phyloP scores from a whole-genome alignment of 2,329 filamentous ascomycete species.

The Colletotrichum cordylinicola region DNA sequence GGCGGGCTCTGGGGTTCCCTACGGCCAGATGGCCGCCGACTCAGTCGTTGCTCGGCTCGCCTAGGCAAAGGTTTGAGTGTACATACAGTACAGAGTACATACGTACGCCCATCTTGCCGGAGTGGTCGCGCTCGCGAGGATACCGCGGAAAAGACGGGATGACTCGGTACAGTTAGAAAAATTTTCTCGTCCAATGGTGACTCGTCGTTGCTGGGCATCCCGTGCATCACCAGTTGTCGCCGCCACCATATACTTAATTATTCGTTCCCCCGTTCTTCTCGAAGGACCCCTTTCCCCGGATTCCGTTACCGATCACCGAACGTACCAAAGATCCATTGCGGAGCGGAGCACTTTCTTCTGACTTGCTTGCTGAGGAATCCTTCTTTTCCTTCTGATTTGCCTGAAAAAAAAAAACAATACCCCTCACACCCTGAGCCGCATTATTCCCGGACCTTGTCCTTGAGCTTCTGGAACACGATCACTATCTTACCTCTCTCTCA shows the following conservation, averaged over 20 bases:
- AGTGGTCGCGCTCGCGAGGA: neutral
- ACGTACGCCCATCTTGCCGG: neutral
- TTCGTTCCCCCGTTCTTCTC: neutral
- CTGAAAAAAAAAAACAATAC: neutral
- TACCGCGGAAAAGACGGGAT: constrained; percentile 11
- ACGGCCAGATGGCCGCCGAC: neutral
- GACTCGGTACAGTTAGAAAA: constrained; percentile 17
- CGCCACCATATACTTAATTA: constrained; percentile 3
- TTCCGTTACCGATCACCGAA: neutral
- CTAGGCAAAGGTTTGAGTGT: neutral
- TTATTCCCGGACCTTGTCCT: constrained; percentile 9
- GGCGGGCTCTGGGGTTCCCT: neutral
- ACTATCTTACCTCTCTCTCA: neutral
- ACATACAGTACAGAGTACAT: neutral
- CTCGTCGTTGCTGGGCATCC: neutral
- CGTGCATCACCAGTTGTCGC: neutral
- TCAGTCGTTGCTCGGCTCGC: neutral
- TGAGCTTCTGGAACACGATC: neutral
- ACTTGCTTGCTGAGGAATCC: neutral
- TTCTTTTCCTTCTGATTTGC: constrained; percentile 3
- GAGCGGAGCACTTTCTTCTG: constrained; percentile 10
- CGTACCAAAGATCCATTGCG: constrained; percentile 4
- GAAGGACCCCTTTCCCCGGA: constrained; percentile 2
- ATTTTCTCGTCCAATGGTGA: constrained; percentile 5
- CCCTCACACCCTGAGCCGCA: neutral